Evolutionary conservation across 1,284 basidiomycete species (phyloP), one percentile per base, ranked within the genome.

Genomic region (Psilocybe mexicana): DNA sequence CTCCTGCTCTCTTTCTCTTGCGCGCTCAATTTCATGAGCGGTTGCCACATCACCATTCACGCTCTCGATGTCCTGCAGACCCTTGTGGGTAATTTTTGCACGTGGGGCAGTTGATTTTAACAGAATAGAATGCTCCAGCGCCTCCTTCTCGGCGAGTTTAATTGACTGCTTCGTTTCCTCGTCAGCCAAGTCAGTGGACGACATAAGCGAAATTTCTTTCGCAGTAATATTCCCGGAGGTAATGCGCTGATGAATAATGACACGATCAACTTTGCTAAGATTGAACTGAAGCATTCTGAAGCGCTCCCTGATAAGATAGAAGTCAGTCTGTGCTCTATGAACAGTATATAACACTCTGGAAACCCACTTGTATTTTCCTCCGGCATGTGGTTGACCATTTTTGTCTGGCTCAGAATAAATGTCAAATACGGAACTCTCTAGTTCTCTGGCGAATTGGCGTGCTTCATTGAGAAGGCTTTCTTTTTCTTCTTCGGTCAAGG

Each of bases 81-180:
- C 93, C 73, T 94, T 94, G 76, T 94, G 93, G 23, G 92, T 94
- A 61, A 93, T 88, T 73, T 94, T 94, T 38, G 91, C 87, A 65
- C 88, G 87, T 58, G 92, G 92, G 26, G 83, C 80, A 3, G 78
- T 77, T 10, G 82, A 78, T 68, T 86, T 90, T 69, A 87, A 81
- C 60, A 94, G 76, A 64, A 94, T 94, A 7, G 91, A 92, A 70
- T 93, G 87, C 67, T 86, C 87, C 63, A 94, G 75, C 3, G 90
- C 84, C 73, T 91, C 90, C 67, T 90, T 81, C 70, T 92, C 88
- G 25, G 90, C 87, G 58, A 84, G 82, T 69, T 85, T 88, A 68
- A 93, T 93, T 56, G 87, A 85, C 67, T 88, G 82, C 69, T 92
- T 86, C 57, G 83, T 84, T 70, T 92, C 90, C 69, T 93, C 91